phyloP scores from a whole-genome alignment of 768 basidiomycete genomes.

The Amanita polypyramis region DNA sequence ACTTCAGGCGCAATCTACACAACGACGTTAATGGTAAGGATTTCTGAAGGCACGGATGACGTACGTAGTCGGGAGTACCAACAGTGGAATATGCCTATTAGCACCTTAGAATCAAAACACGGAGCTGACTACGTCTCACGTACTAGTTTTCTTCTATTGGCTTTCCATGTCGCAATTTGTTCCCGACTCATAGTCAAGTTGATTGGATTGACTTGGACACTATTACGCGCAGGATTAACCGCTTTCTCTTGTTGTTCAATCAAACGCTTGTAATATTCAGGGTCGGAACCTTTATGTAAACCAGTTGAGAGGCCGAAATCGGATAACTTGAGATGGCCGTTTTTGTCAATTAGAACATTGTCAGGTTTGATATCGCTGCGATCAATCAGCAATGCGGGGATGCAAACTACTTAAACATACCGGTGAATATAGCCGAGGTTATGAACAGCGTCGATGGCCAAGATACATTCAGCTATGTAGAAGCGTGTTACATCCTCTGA shows the following conservation, averaged over 20 bases:
- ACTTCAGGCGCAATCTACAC: conserved; percentile 91
- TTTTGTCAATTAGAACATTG: conserved; percentile 96
- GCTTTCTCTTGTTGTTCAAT: conserved; percentile 52
- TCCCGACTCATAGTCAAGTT: conserved; percentile 95
- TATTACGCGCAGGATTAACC: conserved; percentile 70
- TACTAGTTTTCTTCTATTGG: conserved; percentile 91
- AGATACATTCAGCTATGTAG: conserved; percentile 97
- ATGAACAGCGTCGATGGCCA: conserved; percentile 97
- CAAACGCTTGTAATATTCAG: conserved; percentile 86
- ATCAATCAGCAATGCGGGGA: neutral
- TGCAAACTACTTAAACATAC: conserved; percentile 30
- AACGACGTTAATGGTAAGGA: conserved; percentile 20
- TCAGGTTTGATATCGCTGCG: conserved; percentile 97
- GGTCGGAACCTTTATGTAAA: conserved; percentile 92
- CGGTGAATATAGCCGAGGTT: conserved; percentile 98
- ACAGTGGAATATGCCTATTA: conserved; percentile 87
- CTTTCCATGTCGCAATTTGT: conserved; percentile 98
- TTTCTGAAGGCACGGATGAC: conserved; percentile 20
- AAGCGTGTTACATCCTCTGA: conserved; percentile 97
- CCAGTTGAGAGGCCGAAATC: conserved; percentile 98
- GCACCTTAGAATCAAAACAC: conserved; percentile 4
- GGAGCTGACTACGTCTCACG: conserved; percentile 12
- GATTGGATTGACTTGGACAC: conserved; percentile 96
- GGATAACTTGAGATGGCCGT: conserved; percentile 93
- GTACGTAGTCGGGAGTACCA: conserved; percentile 48